Base-by-base conservation (phyloP, 2,329 filamentous ascomycete genomes). In the Epichloe amarillans region DNA sequence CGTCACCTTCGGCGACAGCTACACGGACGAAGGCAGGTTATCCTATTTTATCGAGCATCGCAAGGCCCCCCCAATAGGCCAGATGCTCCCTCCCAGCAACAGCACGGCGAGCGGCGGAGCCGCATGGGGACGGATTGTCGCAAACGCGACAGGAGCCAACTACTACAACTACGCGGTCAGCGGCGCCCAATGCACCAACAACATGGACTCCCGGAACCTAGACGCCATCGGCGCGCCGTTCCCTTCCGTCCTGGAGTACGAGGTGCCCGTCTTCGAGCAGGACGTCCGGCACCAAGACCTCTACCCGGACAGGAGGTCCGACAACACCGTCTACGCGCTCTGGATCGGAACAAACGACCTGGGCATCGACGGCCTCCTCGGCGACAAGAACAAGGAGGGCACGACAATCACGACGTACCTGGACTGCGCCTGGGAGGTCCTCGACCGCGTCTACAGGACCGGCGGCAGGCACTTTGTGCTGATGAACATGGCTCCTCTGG, bases 291-390 rank as follows among this genome's bases (percentile, higher is more conserved):
- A 64, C 49, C 62, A 66, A 51, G 62, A 67, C 1, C 30, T 58
- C 23, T 76, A 72, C 55, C 63, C 65, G 0, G 58, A 71, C 55
- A 65, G 72, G 44, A 72, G 70, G 2, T 58, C 73, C 2, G 66
- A 76, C 33, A 80, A 82, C 55, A 87, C 84, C 0, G 80, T 87
- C 2, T 90, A 88, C 60, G 74, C 80, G 1, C 75, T 90, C 47
- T 90, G 84, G 84, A 88, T 90, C 58, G 86, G 86, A 3, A 89
- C 85, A 23, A 91, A 91, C 61, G 86, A 93, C 60, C 69, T 91
- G 10, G 85, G 86, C 21, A 72, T 71, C 51, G 66, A 72, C 48
- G 83, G 76, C 8, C 84, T 89, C 60, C 63, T 90, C 35, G 79
- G 75, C 4, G 83, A 88, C 60, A 72, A 71, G 23, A 82, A 88